Conservation (phyloP, 768 basidiomycete genomes). For the Pisolithus albus region DNA sequence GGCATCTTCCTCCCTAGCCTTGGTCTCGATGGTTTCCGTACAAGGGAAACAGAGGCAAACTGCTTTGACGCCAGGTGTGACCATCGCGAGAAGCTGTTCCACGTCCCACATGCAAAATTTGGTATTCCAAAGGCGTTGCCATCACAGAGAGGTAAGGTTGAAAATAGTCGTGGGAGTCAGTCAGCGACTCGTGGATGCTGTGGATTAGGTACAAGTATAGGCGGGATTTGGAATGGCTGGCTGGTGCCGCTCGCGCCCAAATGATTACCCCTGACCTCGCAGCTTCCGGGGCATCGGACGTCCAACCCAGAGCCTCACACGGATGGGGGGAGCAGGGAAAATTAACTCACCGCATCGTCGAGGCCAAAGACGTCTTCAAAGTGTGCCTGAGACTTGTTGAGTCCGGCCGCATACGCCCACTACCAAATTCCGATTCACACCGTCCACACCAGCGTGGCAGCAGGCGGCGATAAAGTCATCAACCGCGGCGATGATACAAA, state of each 20-base stretch:
- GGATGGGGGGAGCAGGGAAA: neutral
- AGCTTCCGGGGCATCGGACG: neutral
- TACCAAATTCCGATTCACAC: slow-evolving; percentile 14
- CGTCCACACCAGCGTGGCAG: neutral
- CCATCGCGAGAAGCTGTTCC: slow-evolving; percentile 57
- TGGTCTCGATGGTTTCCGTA: slow-evolving; percentile 41
- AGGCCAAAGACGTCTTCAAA: slow-evolving; percentile 73
- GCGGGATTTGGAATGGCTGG: neutral
- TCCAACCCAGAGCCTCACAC: neutral
- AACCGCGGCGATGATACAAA: neutral
- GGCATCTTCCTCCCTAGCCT: slow-evolving; percentile 54
- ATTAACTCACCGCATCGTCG: slow-evolving; percentile 49
- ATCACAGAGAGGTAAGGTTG: neutral
- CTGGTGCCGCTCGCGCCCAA: no score
- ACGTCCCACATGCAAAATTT: neutral
- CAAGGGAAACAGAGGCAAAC: slow-evolving; percentile 83
- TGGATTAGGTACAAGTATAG: neutral
- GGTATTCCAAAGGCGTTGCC: neutral
- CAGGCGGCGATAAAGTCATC: neutral
- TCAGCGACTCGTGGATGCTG: neutral
- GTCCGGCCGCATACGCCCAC: slow-evolving; percentile 69
- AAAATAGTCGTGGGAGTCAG: neutral
- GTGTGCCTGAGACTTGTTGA: slow-evolving; percentile 40
- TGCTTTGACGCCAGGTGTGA: slow-evolving; percentile 72
- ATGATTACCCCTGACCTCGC: no score